Evolutionary conservation across 169 alveolate genomes (phyloP).

Genomic region (Blepharisma undulans): DNA sequence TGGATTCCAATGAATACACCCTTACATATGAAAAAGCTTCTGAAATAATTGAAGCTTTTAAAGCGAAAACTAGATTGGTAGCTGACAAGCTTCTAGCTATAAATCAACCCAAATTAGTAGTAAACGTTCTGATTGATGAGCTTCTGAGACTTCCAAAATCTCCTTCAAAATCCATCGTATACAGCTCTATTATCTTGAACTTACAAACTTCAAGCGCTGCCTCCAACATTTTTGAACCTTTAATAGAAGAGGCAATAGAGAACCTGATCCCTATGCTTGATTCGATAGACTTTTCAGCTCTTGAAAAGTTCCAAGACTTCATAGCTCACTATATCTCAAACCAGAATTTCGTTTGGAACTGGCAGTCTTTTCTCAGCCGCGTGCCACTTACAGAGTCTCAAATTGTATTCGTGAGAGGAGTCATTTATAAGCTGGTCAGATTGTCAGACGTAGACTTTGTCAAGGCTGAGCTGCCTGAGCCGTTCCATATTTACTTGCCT

Average conservation of each 20-base stretch:
- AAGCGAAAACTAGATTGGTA: neutral
- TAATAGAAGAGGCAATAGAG: neutral
- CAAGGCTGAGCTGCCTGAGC: constrained; percentile 30
- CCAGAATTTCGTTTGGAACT: constrained; percentile 1
- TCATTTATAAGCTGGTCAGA: neutral
- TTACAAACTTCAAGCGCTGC: neutral
- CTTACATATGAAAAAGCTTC: neutral
- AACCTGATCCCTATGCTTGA: neutral
- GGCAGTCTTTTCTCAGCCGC: neutral
- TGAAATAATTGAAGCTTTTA: neutral
- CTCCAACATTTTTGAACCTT: neutral
- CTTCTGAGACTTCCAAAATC: neutral
- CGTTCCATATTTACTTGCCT: neutral
- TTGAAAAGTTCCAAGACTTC: constrained; percentile 9
- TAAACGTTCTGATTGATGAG: neutral
- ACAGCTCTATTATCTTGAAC: neutral
- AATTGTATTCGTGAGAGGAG: neutral
- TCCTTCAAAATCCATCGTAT: neutral
- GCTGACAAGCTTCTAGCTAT: neutral
- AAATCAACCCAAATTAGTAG: neutral
- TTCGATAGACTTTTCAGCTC: neutral
- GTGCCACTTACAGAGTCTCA: neutral
- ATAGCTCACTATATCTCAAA: constrained; percentile 29
- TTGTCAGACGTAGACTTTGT: neutral
- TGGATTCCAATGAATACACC: neutral